Base-by-base conservation (phyloP, 495 filamentous ascomycete genomes). In the Paragyromitra xinjiangensis region DNA sequence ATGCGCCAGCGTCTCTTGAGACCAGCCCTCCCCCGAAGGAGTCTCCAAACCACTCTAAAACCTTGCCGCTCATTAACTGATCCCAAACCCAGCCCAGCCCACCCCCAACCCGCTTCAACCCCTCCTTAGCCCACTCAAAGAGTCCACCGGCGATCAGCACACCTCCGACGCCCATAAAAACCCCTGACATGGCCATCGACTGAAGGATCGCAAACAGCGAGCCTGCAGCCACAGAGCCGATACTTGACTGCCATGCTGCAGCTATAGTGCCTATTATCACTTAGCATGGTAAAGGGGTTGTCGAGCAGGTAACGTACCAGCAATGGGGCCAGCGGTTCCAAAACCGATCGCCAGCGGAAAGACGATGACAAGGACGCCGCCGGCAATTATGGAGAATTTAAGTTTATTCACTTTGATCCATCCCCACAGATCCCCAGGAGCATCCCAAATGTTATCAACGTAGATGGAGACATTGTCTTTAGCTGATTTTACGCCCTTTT, bases 221-320 rank as follows among this genome's bases (percentile, higher is more conserved):
- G 19, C 69, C 61, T 34, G 74, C 56, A 26, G 24, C 59, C 16
- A 74, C 74, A 55, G 8, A 7, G 22, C 69, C 70, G 12, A 77
- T 66, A 44, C 9, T 22, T 44, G 74, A 37, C 59, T 77, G 69
- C 67, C 67, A 73, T 1, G 19, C 74, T 19, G 74, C 74, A 26
- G 69, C 70, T 7, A 77, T 48, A 0, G 69, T 75, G 6, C 61
- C 74, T 77, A 39, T 53, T 37, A 9, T 48, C 50, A 5, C 9
- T 73, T 66, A 58, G 22, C 48, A 42, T 39, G 11, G 5, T 4
- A 50, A 1, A 67, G 29, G 9, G 4, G n/a, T 24, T 5, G 3
- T 4, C 3, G 6, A 6, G n/a, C 12, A 24, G 48, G 29, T 1
- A 16, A 66, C 39, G 1, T 37, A 73, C 70, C 51, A 6, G 22